phyloP scores from a whole-genome alignment of 2,329 filamentous ascomycete genomes.

The Diaporthe aspalathi region DNA sequence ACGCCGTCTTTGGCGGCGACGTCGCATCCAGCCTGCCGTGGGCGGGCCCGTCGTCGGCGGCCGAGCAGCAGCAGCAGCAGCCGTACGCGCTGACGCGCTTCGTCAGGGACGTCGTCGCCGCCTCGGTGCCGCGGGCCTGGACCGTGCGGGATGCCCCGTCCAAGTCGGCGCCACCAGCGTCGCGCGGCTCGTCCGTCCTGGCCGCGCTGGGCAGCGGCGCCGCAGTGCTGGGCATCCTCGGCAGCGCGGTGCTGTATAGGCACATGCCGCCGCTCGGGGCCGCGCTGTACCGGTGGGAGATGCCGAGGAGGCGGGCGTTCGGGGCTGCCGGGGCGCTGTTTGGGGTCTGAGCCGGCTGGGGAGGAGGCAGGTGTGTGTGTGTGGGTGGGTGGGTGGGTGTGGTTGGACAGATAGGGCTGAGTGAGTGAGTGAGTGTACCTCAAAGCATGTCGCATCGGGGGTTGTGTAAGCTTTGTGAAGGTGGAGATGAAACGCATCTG shows the following conservation, averaged over 20 bases:
- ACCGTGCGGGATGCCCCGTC: slow-evolving; percentile 4
- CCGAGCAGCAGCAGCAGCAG: background rate
- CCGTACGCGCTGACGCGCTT: slow-evolving; percentile 33
- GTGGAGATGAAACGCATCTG: background rate
- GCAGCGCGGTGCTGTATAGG: slow-evolving; percentile 37
- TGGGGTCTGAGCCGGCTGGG: slow-evolving; percentile 11
- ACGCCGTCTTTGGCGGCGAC: slow-evolving; percentile 37
- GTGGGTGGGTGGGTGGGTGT: too few species aligned
- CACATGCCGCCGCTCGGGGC: slow-evolving; percentile 38
- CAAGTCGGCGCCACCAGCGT: too few species aligned
- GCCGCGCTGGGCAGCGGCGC: slow-evolving; percentile 24
- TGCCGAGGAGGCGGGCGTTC: slow-evolving; percentile 31
- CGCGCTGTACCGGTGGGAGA: slow-evolving; percentile 35
- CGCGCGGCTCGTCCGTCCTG: background rate
- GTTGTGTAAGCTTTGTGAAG: background rate
- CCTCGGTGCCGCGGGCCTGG: slow-evolving; percentile 33
- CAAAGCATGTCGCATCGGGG: background rate
- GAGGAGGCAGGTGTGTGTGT: too few species aligned
- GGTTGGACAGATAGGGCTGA: background rate
- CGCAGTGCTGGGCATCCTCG: slow-evolving; percentile 27
- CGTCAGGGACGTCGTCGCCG: slow-evolving; percentile 32
- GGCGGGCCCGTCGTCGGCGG: background rate
- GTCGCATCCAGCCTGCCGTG: slow-evolving; percentile 34
- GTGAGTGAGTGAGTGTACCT: too few species aligned
- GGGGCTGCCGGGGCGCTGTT: slow-evolving; percentile 36